Conservation (phyloP, 1,284 basidiomycete species). For the Peniophora sp. region DNA sequence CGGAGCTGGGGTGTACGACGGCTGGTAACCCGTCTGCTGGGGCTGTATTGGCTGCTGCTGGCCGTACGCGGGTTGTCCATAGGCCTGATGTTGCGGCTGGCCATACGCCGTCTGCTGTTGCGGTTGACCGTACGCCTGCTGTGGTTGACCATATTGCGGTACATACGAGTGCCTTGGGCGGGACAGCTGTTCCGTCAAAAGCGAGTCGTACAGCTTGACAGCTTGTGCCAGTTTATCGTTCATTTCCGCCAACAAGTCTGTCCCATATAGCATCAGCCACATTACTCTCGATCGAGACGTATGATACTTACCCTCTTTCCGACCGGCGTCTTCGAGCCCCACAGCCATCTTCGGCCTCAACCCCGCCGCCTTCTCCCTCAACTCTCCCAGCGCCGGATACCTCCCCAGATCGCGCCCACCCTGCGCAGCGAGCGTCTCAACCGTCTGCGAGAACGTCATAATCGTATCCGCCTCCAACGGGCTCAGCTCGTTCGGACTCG, state of each 20-base stretch:
- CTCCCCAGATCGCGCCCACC: slow-evolving; percentile 71
- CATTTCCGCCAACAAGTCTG: slow-evolving; percentile 87
- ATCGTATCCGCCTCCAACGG: slow-evolving; percentile 79
- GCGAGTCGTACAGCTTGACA: slow-evolving; percentile 82
- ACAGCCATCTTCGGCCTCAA: slow-evolving; percentile 79
- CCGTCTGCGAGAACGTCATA: slow-evolving; percentile 82
- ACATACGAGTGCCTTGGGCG: slow-evolving; percentile 56
- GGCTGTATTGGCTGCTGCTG: slow-evolving; percentile 10
- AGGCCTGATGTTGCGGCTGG: slow-evolving; percentile 13
- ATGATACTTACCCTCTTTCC: slow-evolving; percentile 63
- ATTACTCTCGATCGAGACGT: neutral
- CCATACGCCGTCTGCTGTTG: slow-evolving; percentile 9
- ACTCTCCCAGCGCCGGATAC: slow-evolving; percentile 75
- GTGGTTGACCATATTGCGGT: slow-evolving; percentile 15
- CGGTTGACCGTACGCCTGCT: slow-evolving; percentile 6
- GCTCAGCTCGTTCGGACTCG: slow-evolving; percentile 58
- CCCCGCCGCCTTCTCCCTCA: slow-evolving; percentile 80
- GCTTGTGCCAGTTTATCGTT: slow-evolving; percentile 89
- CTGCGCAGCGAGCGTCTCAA: slow-evolving; percentile 77
- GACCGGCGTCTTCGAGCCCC: slow-evolving; percentile 78
- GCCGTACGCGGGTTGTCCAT: slow-evolving; percentile 16
- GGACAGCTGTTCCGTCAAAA: slow-evolving; percentile 79
- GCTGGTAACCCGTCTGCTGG: slow-evolving; percentile 11
- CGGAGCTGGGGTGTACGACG: slow-evolving; percentile 9
- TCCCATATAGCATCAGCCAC: neutral